Evolutionary conservation across 495 filamentous ascomycete species (phyloP).

Genomic region (Lentithecium fluviatile): DNA sequence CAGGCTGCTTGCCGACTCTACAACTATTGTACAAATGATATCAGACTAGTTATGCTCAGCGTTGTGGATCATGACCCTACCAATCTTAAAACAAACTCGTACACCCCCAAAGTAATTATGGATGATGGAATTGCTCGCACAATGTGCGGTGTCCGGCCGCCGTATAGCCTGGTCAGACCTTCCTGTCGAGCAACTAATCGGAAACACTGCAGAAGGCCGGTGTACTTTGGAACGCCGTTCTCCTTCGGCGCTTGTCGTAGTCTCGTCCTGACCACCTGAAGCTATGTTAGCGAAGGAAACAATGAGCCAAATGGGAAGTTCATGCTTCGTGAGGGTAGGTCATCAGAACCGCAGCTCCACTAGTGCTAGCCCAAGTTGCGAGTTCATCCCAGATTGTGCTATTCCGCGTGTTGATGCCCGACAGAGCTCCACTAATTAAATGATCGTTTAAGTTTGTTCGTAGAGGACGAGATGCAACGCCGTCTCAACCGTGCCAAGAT

Average conservation of each 20-base stretch:
- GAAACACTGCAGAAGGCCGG: conserved; percentile 8
- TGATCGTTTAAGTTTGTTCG: neutral
- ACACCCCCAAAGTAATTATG: conserved; percentile 1
- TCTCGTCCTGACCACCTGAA: neutral
- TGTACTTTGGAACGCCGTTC: neutral
- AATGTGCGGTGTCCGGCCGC: conserved; percentile 1
- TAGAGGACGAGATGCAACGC: conserved; percentile 1
- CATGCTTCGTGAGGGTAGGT: conserved; percentile 6
- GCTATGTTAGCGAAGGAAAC: neutral
- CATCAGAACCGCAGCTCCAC: conserved; percentile 4
- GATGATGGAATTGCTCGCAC: conserved; percentile 2
- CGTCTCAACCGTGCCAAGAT: conserved; percentile 2
- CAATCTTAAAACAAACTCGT: conserved; percentile 6
- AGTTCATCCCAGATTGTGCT: conserved; percentile 1
- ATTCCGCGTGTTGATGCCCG: neutral
- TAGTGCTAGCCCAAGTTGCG: neutral
- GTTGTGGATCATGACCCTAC: neutral
- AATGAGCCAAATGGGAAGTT: neutral
- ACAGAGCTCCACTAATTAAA: neutral
- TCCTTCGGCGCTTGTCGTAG: conserved; percentile 1
- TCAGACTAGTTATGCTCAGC: too few relatives aligned
- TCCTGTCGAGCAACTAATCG: neutral
- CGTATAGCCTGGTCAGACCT: neutral
- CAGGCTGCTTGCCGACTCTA: too few relatives aligned
- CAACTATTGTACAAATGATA: too few relatives aligned